Conservation (phyloP, 1,284 basidiomycete genomes). For the Cryptococcus sp. region DNA sequence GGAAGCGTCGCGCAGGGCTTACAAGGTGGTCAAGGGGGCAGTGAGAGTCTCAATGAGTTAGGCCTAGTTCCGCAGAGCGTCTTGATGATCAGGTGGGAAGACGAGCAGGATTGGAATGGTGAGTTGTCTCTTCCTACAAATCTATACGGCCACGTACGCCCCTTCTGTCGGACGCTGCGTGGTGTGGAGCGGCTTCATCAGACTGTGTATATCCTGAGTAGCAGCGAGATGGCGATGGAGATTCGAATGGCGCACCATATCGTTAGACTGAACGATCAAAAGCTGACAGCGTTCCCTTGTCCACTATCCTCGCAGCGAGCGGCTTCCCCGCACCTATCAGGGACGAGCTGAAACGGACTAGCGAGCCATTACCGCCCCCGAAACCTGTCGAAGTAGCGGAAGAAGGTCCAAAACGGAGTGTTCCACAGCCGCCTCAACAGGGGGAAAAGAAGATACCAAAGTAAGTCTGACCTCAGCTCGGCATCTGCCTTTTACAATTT, state of each 20-base stretch:
- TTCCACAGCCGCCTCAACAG: neutral
- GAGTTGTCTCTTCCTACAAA: conserved; percentile 9
- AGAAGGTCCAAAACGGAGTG: neutral
- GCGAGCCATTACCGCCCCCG: conserved; percentile 43
- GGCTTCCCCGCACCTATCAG: conserved; percentile 43
- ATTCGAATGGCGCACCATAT: neutral
- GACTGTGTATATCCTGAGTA: neutral
- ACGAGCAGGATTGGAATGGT: conserved; percentile 50
- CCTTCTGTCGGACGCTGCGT: neutral
- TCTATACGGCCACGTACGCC: too few species aligned
- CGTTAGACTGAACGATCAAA: neutral
- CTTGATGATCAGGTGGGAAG: conserved; percentile 47
- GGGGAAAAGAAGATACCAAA: conserved; percentile 48
- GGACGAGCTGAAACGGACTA: conserved; percentile 38
- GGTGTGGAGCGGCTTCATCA: neutral
- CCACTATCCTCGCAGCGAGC: conserved; percentile 26
- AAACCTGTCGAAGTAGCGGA: conserved; percentile 13
- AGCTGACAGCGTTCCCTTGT: neutral
- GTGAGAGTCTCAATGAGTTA: conserved; percentile 43
- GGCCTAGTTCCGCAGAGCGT: conserved; percentile 53
- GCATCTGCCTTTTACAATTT: neutral
- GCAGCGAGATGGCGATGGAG: too few species aligned
- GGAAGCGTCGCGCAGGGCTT: conserved; percentile 26
- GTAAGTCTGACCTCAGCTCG: conserved; percentile 19
- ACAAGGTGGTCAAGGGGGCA: conserved; percentile 43